These are phyloP conservation scores for Boletus edulis DNA, from an alignment of 768 basidiomycete genomes.

Conservation along the genomic window DNA sequence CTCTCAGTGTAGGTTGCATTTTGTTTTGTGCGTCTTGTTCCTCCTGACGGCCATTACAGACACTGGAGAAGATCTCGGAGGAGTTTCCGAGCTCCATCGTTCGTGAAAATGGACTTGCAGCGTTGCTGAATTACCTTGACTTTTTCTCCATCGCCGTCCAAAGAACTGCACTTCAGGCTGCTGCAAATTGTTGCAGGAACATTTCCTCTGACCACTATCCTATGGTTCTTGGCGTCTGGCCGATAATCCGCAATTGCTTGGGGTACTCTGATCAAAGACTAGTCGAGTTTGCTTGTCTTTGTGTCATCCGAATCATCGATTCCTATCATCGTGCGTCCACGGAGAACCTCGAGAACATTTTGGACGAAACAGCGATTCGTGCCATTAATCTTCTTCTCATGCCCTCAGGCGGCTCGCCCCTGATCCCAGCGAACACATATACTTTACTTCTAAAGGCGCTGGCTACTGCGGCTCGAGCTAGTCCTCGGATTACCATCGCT, in stretches of 20 bases:
- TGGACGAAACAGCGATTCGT: slow-evolving; percentile 74
- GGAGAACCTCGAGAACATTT: slow-evolving; percentile 82
- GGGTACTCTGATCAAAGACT: slow-evolving; percentile 91
- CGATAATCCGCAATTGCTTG: slow-evolving; percentile 90
- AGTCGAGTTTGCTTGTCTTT: slow-evolving; percentile 96
- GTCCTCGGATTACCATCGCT: slow-evolving; percentile 81
- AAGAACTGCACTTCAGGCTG: slow-evolving; percentile 93
- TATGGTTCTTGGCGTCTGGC: slow-evolving; percentile 88
- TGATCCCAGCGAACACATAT: slow-evolving; percentile 85
- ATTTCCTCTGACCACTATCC: slow-evolving; percentile 85
- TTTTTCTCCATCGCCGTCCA: slow-evolving; percentile 99
- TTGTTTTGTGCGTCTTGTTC: not conserved
- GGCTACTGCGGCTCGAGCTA: slow-evolving; percentile 84
- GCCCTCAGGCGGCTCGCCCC: slow-evolving; percentile 82
- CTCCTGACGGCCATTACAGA: slow-evolving; percentile 48
- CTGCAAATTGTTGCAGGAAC: slow-evolving; percentile 95
- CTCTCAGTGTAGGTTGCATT: slow-evolving; percentile 76
- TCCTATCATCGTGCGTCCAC: slow-evolving; percentile 83
- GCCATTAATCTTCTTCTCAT: slow-evolving; percentile 84
- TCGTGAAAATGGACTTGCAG: slow-evolving; percentile 90
- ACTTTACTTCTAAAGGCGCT: slow-evolving; percentile 84
- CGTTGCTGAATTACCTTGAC: slow-evolving; percentile 92
- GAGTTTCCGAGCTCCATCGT: slow-evolving; percentile 96
- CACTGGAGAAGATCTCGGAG: slow-evolving; percentile 96
- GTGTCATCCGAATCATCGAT: slow-evolving; percentile 92